Base-by-base conservation (phyloP, 352 stramenopile genomes). In the Phytopythium boreale region DNA sequence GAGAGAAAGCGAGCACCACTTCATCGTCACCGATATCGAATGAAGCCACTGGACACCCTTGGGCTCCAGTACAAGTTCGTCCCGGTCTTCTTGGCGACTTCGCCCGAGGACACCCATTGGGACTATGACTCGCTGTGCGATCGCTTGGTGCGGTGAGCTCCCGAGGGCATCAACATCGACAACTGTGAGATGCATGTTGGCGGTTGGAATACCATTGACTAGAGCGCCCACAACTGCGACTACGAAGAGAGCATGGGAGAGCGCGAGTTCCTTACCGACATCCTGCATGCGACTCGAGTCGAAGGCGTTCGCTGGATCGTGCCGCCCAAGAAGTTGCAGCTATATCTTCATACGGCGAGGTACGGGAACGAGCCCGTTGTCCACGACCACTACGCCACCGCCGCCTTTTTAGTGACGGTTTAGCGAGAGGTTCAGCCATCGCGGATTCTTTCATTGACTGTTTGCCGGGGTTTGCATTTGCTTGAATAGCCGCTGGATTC, bases 331-430 rank as follows among this genome's bases (percentile, higher is more conserved):
- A 6, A 27, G 52, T 19, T 46, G 29, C 12, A 29, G 52, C 34
- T 29, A 6, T 2, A 17, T 2, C 6, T 58, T 7, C 31, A 58
- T 22, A 19, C 19, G 27, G 7, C 20, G 0, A 3, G 26, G 6
- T 58, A 58, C 31, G 52, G 29, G 3, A 46, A 58, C 19, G 52
- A 44, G n/a, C 29, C 52, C 8, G 5, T 19, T 15, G n/a, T n/a
- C n/a, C n/a, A n/a, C n/a, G 52, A 58, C 17, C 46, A 20, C 19
- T 58, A 27, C 19, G 52, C 52, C 17, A 46, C 31, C 10, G 52
- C 31, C 5, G 52, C 52, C 52, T 58, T 58, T 26, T 41, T 58
- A 9, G 52, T 17, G 51, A 27, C 12, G n/a, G n/a, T n/a, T n/a
- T n/a, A n/a, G n/a, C n/a, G n/a, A n/a, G n/a, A n/a, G n/a, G n/a